Percentiles rank a stretch among this genome's conserved stretches.
Evolutionary conservation across 352 stramenopile species (phyloP).

Genomic region (Chrysophaeum taylorii): DNA sequence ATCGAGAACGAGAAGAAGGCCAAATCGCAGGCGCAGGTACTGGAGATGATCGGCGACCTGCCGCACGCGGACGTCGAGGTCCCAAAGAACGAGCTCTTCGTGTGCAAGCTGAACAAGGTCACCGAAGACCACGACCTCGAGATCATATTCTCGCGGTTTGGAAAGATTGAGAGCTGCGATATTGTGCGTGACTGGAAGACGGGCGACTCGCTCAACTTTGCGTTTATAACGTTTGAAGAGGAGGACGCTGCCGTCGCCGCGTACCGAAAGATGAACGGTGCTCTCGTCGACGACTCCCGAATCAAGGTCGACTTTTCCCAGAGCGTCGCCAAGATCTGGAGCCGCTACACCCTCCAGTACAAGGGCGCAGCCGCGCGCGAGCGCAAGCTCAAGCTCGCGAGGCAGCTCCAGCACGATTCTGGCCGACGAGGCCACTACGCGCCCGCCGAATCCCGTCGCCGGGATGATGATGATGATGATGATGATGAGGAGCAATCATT

Average conservation of each 20-base stretch:
- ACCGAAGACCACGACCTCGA: conserved; percentile 83
- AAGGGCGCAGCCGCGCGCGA: background rate
- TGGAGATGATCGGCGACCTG: conserved; percentile 98
- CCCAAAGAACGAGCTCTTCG: conserved; percentile 45
- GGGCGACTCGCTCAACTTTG: conserved; percentile 92
- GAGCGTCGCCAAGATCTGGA: conserved; percentile 94
- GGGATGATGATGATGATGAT: too few species aligned
- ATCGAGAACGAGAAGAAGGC: conserved; percentile 74
- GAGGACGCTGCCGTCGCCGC: conserved; percentile 81
- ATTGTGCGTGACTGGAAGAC: conserved; percentile 95
- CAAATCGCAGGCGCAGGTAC: conserved; percentile 83
- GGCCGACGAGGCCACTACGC: too few species aligned
- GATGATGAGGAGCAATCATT: too few species aligned
- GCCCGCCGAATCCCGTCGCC: too few species aligned
- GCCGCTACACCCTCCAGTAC: conserved; percentile 33
- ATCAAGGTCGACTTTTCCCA: conserved; percentile 95
- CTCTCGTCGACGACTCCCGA: conserved; percentile 91
- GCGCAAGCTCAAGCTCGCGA: too few species aligned
- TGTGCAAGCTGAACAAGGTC: conserved; percentile 68
- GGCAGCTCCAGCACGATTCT: too few species aligned
- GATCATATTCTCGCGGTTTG: conserved; percentile 84
- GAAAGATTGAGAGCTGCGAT: conserved; percentile 53
- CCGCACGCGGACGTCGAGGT: conserved; percentile 61
- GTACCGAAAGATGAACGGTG: conserved; percentile 99
- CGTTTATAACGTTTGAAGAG: conserved; percentile 94